phyloP scores from a whole-genome alignment of 768 basidiomycete species.

The Tricholoma terreum region DNA sequence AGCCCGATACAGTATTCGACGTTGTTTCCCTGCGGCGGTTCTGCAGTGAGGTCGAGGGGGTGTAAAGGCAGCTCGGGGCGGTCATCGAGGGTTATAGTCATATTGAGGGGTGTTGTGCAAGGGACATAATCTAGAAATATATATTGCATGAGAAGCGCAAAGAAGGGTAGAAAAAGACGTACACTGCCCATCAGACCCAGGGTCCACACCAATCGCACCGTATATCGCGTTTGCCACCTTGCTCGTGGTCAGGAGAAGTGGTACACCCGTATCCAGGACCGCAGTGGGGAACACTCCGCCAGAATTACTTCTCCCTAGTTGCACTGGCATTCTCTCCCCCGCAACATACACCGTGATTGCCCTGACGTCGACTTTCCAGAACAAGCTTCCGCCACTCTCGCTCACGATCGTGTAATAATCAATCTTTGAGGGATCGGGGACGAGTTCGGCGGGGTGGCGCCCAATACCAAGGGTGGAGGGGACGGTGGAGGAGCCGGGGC shows the following conservation, averaged over 20 bases:
- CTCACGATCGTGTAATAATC: slow-evolving; percentile 46
- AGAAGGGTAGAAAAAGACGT: slow-evolving; percentile 23
- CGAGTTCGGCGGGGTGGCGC: slow-evolving; percentile 52
- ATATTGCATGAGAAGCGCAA: not conserved
- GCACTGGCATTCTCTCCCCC: slow-evolving; percentile 37
- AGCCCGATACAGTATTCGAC: slow-evolving; percentile 58
- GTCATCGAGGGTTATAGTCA: slow-evolving; percentile 63
- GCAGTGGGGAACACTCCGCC: slow-evolving; percentile 54
- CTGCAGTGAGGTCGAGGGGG: slow-evolving; percentile 67
- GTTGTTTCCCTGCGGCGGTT: slow-evolving; percentile 40
- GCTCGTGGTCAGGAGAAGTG: slow-evolving; percentile 59
- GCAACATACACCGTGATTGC: slow-evolving; percentile 61
- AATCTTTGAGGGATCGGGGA: slow-evolving; percentile 50
- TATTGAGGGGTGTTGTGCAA: slow-evolving; percentile 67
- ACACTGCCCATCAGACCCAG: slow-evolving; percentile 64
- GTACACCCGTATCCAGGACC: slow-evolving; percentile 71
- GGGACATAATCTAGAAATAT: slow-evolving; percentile 62
- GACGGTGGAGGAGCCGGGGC: slow-evolving; percentile 58
- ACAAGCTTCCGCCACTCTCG: slow-evolving; percentile 40
- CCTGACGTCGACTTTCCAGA: slow-evolving; percentile 60
- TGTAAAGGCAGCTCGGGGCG: slow-evolving; percentile 60
- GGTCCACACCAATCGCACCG: slow-evolving; percentile 63
- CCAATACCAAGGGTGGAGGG: slow-evolving; percentile 70
- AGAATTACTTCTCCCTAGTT: slow-evolving; percentile 36
- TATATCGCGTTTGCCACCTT: slow-evolving; percentile 73